Conservation (phyloP, 352 stramenopile species). For the Peronospora belbahrii region DNA sequence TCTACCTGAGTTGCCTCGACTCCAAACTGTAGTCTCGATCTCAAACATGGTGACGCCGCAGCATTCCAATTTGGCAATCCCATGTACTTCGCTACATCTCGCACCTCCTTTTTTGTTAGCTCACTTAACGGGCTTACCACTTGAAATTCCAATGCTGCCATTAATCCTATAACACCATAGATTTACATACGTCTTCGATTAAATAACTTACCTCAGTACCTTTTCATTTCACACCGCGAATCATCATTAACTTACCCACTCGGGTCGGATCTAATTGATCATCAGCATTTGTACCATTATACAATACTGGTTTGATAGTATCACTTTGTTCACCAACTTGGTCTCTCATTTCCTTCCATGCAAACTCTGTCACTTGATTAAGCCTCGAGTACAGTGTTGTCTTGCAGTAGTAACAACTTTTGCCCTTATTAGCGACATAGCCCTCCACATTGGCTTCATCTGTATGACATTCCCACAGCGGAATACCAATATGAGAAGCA, state of each 20-base stretch:
- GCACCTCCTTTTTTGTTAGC: slow-evolving; percentile 88
- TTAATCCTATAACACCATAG: slow-evolving; percentile 53
- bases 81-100: slow-evolving; percentile 83
- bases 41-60: slow-evolving; percentile 92
- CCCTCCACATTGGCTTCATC: slow-evolving; percentile 68
- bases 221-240: background rate
- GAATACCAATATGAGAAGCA: slow-evolving; percentile 83
- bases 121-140: slow-evolving; percentile 88
- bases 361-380: slow-evolving; percentile 74
- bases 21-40: slow-evolving; percentile 92
- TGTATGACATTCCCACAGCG: slow-evolving; percentile 84
- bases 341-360: slow-evolving; percentile 24
- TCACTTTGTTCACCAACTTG: background rate
- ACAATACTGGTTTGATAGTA: slow-evolving; percentile 56
- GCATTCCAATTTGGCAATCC: slow-evolving; percentile 93
- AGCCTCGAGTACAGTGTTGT: slow-evolving; percentile 94
- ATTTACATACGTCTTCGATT: no score
- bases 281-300: slow-evolving; percentile 97
- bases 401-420: slow-evolving; percentile 96
- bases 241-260: slow-evolving; percentile 34
- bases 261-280: slow-evolving; percentile 91
- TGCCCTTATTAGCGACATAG: slow-evolving; percentile 92
- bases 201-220: slow-evolving; percentile 3
- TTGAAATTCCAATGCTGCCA: slow-evolving; percentile 89
- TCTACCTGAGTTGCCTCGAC: slow-evolving; percentile 85